phyloP scores from a whole-genome alignment of 1,284 basidiomycete genomes.

The Heterobasidion occidentale region DNA sequence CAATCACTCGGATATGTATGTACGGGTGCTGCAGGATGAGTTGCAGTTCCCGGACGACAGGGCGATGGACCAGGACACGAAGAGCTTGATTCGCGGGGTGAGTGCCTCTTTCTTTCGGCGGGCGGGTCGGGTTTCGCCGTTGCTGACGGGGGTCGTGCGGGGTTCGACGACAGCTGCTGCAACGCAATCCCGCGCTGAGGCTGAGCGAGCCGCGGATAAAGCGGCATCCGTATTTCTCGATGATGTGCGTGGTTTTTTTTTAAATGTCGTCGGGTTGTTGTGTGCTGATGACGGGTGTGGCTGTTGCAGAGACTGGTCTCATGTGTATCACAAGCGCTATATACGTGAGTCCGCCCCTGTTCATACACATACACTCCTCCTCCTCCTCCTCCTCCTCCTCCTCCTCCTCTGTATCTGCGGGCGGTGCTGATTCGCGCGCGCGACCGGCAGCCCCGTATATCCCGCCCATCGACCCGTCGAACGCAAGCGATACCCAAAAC shows the following conservation, averaged over 20 bases:
- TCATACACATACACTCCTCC: neutral
- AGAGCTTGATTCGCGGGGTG: slow-evolving; percentile 90
- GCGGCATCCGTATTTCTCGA: slow-evolving; percentile 91
- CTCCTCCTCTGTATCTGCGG: neutral
- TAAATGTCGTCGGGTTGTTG: slow-evolving; percentile 7
- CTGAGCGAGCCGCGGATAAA: slow-evolving; percentile 93
- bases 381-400: slow-evolving; percentile 2
- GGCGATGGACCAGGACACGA: slow-evolving; percentile 90
- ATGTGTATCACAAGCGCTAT: slow-evolving; percentile 92
- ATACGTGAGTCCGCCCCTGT: slow-evolving; percentile 47
- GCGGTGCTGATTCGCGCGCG: neutral
- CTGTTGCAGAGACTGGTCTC: slow-evolving; percentile 73
- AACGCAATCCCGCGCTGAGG: slow-evolving; percentile 84
- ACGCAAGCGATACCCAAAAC: slow-evolving; percentile 94
- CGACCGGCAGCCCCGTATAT: slow-evolving; percentile 80
- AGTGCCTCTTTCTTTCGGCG: slow-evolving; percentile 23
- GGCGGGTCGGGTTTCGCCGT: slow-evolving; percentile 2
- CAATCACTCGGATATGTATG: slow-evolving; percentile 94
- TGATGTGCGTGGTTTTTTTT: slow-evolving; percentile 63
- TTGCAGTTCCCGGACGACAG: slow-evolving; percentile 84
- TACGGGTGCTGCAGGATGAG: slow-evolving; percentile 82
- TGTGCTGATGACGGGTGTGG: slow-evolving; percentile 10
- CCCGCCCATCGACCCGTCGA: slow-evolving; percentile 86
- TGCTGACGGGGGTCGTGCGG: slow-evolving; percentile 9
- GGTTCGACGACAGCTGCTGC: slow-evolving; percentile 58